These are phyloP conservation scores for Alternaria ventricosa DNA, from an alignment of 2,329 filamentous ascomycete species.

Conservation along the genomic window DNA sequence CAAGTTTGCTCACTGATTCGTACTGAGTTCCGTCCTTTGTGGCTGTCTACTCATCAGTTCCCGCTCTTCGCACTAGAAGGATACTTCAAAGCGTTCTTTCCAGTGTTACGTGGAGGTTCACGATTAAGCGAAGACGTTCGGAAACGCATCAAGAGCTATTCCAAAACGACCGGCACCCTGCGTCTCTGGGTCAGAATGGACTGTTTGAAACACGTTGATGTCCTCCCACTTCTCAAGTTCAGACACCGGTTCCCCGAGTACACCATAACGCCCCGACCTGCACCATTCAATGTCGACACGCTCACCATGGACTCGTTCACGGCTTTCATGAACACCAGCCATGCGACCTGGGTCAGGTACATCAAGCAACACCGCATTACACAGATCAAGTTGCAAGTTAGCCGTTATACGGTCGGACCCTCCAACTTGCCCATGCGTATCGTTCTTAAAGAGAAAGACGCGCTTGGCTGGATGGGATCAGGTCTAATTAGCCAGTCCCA, in stretches of 20 bases:
- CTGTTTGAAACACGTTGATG: slow-evolving; percentile 11
- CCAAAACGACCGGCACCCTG: slow-evolving; percentile 12
- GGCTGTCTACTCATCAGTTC: slow-evolving; percentile 30
- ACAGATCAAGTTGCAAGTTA: background rate
- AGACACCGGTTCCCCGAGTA: slow-evolving; percentile 23
- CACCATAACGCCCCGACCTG: slow-evolving; percentile 2
- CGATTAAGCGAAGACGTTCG: background rate
- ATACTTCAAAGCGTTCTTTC: slow-evolving; percentile 34
- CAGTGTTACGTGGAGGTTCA: background rate
- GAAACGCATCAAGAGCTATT: slow-evolving; percentile 6
- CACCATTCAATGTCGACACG: no score
- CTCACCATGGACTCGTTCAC: background rate
- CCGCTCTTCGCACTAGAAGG: slow-evolving; percentile 17
- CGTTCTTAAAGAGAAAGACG: background rate
- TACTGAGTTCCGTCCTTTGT: slow-evolving; percentile 34
- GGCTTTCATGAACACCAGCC: background rate
- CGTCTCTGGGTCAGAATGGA: slow-evolving; percentile 17
- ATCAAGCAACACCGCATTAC: slow-evolving; percentile 3
- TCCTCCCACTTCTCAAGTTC: slow-evolving; percentile 26
- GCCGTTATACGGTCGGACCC: rapidly evolving
- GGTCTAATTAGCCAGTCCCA: background rate
- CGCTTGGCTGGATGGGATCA: background rate
- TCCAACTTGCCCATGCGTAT: background rate
- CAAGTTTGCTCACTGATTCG: slow-evolving; percentile 31
- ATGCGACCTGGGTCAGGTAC: background rate